Base-by-base conservation (phyloP, 1,139 yeast genomes). In the Taphrina deformans region DNA sequence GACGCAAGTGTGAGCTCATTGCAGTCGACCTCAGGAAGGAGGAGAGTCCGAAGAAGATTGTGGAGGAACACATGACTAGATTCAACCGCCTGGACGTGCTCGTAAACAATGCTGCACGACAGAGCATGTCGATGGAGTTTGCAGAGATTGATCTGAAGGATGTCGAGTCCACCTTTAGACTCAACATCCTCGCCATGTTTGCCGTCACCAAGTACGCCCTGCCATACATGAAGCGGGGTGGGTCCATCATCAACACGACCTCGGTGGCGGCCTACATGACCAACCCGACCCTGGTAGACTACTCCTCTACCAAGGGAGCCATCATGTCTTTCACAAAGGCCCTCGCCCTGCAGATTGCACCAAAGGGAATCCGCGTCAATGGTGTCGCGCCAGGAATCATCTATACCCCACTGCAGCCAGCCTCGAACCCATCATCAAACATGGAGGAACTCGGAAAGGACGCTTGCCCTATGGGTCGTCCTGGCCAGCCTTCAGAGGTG, bases 121-220 rank as follows among this genome's bases (percentile, higher is more conserved):
- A 59, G 50, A 50, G 45, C 56, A 52, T 48, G 56, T 59, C 55
- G 7, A 40, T 48, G 56, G 63, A 59, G 29, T 52, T 59, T 29
- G 53, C 53, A 9, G 63, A 59, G 31, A 51, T 59, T 18, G 98
- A 92, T 75, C 78, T 91, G 65, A 75, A 90, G 55, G 97, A 97
- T 1, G 85, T 95, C n/a, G 90, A 80, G 78, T 90, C 91, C 75
- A 89, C 97, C 1, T 88, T 85, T 59, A 90, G 90, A 78, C 96
- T 96, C 45, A 64, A 64, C 60, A 40, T 58, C 24, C 58, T 59
- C 40, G 56, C 55, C 33, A 59, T 59, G 63, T 48, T 59, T 59
- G 63, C 63, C 38, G 26, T 59, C 33, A 59, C 63, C 50, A 59
- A 59, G 10, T 59, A 45, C 44, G 64, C 66, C 24, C 52, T 65